These are phyloP conservation scores for Turritis glabra DNA, from an alignment of 345 rosid genomes.

Conservation along the genomic window DNA sequence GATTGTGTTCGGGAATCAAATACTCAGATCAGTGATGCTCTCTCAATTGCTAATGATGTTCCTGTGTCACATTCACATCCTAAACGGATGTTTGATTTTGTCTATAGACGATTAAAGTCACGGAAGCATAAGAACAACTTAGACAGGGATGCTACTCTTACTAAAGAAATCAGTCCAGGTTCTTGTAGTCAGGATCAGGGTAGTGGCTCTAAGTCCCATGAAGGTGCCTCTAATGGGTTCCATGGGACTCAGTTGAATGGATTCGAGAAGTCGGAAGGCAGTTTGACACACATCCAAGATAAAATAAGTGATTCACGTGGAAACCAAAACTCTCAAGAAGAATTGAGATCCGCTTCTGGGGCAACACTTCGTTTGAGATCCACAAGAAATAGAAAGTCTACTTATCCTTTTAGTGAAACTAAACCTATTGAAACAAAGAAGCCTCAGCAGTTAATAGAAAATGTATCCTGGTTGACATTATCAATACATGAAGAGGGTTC, in stretches of 20 bases:
- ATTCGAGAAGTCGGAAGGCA: constrained; percentile 37
- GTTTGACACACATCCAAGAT: constrained; percentile 37
- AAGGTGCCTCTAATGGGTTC: constrained; percentile 45
- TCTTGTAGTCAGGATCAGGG: constrained; percentile 41
- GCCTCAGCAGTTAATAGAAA: constrained; percentile 52
- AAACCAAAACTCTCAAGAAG: constrained; percentile 52
- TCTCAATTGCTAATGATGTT: constrained; percentile 42
- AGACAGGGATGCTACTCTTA: constrained; percentile 41
- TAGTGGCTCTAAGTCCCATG: constrained; percentile 41
- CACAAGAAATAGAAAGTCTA: constrained; percentile 78
- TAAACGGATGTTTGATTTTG: constrained; percentile 70
- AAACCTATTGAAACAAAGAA: constrained; percentile 57
- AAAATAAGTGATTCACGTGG: constrained; percentile 44
- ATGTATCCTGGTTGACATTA: constrained; percentile 82
- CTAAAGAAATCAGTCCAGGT: constrained; percentile 50
- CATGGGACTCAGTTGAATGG: constrained; percentile 42
- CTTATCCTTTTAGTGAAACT: constrained; percentile 56
- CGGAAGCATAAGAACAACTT: constrained; percentile 47
- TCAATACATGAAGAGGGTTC: constrained; percentile 82
- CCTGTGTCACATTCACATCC: constrained; percentile 42
- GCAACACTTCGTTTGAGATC: constrained; percentile 71
- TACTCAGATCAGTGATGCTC: constrained; percentile 39
- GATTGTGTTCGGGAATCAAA: constrained; percentile 41
- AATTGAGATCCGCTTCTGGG: constrained; percentile 69
- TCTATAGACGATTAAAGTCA: constrained; percentile 74